Percentiles rank a stretch among this genome's conserved stretches.
These are phyloP conservation scores for Leccinum rimulosum DNA, from an alignment of 768 basidiomycete genomes.

Conservation along the genomic window DNA sequence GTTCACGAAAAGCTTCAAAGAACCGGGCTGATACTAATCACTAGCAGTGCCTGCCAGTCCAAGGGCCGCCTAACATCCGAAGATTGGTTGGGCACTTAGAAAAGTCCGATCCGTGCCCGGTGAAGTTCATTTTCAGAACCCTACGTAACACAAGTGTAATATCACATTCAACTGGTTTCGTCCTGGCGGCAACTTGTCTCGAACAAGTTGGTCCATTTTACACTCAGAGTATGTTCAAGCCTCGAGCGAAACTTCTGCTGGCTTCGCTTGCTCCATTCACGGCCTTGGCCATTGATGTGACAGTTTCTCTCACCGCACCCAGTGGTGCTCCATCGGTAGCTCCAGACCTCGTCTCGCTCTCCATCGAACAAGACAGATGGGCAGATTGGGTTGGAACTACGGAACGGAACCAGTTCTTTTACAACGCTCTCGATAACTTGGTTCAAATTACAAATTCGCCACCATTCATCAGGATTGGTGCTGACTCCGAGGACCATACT, in stretches of 20 bases:
- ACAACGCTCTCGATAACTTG: slow-evolving; percentile 58
- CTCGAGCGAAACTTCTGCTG: background rate
- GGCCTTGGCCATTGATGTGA: slow-evolving; percentile 27
- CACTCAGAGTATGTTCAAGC: background rate
- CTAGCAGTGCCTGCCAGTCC: too few species aligned
- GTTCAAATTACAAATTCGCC: slow-evolving; percentile 48
- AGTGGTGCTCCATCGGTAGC: slow-evolving; percentile 36
- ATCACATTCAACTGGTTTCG: background rate
- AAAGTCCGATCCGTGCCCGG: too few species aligned
- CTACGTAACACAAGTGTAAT: too few species aligned
- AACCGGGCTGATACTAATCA: too few species aligned
- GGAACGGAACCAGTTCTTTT: slow-evolving; percentile 55
- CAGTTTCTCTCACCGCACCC: slow-evolving; percentile 41
- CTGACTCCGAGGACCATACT: slow-evolving; percentile 57
- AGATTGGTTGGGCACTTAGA: too few species aligned
- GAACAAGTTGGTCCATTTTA: background rate
- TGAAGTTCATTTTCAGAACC: too few species aligned
- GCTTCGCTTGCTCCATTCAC: background rate
- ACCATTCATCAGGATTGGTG: slow-evolving; percentile 60
- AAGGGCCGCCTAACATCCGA: too few species aligned
- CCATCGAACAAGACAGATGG: slow-evolving; percentile 72
- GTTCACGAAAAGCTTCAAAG: too few species aligned
- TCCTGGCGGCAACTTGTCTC: background rate
- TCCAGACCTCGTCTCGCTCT: slow-evolving; percentile 56
- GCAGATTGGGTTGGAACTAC: slow-evolving; percentile 59